These are phyloP conservation scores for Musa beccarii DNA, from an alignment of 176 grass and related monocot genomes.

Conservation along the genomic window DNA sequence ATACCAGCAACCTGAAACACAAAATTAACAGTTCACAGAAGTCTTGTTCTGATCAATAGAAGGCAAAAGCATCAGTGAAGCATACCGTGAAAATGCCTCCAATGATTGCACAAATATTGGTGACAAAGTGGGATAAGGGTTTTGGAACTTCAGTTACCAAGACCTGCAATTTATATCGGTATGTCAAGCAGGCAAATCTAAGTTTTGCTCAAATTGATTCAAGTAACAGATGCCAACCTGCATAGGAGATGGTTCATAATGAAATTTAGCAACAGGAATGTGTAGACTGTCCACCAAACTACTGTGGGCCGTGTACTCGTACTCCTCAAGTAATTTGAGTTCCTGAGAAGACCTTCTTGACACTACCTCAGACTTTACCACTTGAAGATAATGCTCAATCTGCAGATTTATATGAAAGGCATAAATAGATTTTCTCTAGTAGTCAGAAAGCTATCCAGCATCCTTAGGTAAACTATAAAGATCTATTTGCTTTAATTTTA, in stretches of 20 bases:
- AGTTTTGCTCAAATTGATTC: neutral
- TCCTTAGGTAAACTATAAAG: neutral
- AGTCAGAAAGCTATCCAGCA: neutral
- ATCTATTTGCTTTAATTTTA: neutral
- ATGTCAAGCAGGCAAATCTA: neutral
- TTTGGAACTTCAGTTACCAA: constrained; percentile 81
- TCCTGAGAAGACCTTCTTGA: constrained; percentile 46
- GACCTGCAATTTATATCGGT: constrained; percentile 42
- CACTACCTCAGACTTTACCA: constrained; percentile 81
- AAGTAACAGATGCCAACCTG: constrained; percentile 39
- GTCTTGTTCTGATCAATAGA: constrained; percentile 1
- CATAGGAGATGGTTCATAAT: constrained; percentile 96
- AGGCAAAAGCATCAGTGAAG: constrained; percentile 17
- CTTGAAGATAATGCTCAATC: constrained; percentile 99
- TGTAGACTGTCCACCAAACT: constrained; percentile 89
- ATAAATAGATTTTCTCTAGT: constrained; percentile 1
- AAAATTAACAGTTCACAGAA: constrained; percentile 11
- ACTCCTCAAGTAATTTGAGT: constrained; percentile 80
- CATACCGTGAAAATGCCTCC: constrained; percentile 94
- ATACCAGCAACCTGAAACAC: constrained; percentile 82
- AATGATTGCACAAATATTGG: constrained; percentile 94
- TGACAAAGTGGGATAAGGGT: constrained; percentile 94
- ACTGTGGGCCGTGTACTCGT: constrained; percentile 96
- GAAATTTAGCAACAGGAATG: constrained; percentile 90
- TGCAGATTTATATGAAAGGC: constrained; percentile 27